Evolutionary conservation across 495 filamentous ascomycete genomes (phyloP).

Genomic region (Neurospora intermedia): DNA sequence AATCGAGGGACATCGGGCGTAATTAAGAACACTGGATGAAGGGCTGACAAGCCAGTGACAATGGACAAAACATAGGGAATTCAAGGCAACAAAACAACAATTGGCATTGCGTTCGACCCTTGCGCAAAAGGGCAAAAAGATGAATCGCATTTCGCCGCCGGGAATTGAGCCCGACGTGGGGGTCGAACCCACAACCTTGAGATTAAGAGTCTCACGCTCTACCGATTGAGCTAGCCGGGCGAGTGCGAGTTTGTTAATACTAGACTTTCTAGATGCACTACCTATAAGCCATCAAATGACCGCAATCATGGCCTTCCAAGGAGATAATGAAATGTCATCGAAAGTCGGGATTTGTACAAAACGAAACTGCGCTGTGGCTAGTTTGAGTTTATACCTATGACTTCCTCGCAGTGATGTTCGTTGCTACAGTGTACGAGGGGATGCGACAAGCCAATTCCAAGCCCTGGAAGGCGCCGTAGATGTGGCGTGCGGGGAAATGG

Average conservation of each 20-base stretch:
- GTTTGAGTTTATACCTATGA: too few species aligned
- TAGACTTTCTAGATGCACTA: background rate
- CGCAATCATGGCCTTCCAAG: background rate
- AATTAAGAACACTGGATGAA: background rate
- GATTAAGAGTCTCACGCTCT: conserved; percentile 70
- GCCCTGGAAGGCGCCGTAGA: background rate
- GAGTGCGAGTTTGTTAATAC: background rate
- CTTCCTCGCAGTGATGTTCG: background rate
- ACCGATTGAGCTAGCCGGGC: conserved; percentile 57
- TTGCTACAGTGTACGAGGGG: background rate
- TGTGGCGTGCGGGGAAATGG: background rate
- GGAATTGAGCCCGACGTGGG: conserved; percentile 18
- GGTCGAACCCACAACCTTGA: conserved; percentile 51
- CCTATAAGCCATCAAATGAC: background rate
- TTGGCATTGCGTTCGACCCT: background rate
- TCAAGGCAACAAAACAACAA: background rate
- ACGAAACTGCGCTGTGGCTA: too few species aligned
- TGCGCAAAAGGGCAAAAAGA: background rate
- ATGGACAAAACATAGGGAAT: background rate
- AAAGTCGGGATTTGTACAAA: too few species aligned
- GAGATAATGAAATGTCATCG: background rate
- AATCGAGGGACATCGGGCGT: background rate
- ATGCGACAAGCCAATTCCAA: background rate
- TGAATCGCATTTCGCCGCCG: background rate
- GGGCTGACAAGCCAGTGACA: background rate